phyloP scores from a whole-genome alignment of 176 grass and related monocot species.

The Hordeum marinum region DNA sequence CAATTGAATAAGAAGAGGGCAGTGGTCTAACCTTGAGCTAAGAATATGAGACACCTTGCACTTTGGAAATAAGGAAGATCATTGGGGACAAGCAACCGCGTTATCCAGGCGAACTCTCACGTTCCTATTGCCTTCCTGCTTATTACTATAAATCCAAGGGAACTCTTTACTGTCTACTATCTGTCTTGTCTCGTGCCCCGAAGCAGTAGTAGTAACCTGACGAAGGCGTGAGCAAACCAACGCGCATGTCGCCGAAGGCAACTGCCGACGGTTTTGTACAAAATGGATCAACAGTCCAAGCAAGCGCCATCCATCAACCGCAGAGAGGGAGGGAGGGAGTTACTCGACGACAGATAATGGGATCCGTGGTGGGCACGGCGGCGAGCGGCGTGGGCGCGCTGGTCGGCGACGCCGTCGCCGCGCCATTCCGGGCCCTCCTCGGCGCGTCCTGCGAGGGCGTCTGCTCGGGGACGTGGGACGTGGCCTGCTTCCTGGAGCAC shows the following conservation, averaged over 20 bases:
- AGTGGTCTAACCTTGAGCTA: too few relatives aligned
- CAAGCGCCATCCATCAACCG: not conserved
- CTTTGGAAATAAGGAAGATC: too few relatives aligned
- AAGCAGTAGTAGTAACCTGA: too few relatives aligned
- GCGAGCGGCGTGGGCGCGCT: not conserved
- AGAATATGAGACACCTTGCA: too few relatives aligned
- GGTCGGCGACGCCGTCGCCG: not conserved
- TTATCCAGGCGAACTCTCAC: not conserved
- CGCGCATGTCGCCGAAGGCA: not conserved
- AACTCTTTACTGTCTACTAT: too few relatives aligned
- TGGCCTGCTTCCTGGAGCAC: slow-evolving; percentile 61
- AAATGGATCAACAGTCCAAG: not conserved
- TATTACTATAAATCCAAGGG: not conserved
- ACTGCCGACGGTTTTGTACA: not conserved
- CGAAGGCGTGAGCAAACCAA: not conserved
- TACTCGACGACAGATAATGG: not conserved
- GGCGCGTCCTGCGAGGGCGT: slow-evolving; percentile 19
- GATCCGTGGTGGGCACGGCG: slow-evolving; percentile 10
- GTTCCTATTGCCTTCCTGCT: not conserved
- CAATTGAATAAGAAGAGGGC: too few relatives aligned
- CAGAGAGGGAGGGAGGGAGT: not conserved
- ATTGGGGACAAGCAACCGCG: not conserved
- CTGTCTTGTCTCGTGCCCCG: too few relatives aligned
- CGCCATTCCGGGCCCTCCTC: not conserved
- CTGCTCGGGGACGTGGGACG: slow-evolving; percentile 62